Evolutionary conservation across 2,329 filamentous ascomycete genomes (phyloP).

Genomic region (Fusarium humuli): DNA sequence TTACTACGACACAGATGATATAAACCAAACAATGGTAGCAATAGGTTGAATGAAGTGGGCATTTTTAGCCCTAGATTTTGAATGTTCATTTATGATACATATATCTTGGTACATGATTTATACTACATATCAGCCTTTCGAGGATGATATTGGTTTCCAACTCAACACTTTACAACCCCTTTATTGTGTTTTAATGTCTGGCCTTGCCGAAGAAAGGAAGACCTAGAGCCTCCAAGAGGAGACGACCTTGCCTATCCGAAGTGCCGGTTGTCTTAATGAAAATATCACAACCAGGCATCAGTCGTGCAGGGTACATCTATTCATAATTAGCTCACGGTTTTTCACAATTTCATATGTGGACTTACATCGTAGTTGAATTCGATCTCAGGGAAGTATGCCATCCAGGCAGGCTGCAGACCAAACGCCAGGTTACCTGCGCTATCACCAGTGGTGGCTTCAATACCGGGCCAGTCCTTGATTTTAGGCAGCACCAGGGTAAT

Average conservation of each 20-base stretch:
- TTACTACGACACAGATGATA: constrained; percentile 3
- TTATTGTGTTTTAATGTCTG: constrained; percentile 49
- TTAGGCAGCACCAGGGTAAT: constrained; percentile 91
- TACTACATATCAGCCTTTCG: constrained; percentile 44
- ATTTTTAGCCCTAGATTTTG: constrained; percentile 30
- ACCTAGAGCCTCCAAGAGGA: constrained; percentile 67
- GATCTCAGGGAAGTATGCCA: constrained; percentile 91
- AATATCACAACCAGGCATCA: constrained; percentile 88
- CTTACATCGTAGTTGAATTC: constrained; percentile 94
- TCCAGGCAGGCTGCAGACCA: constrained; percentile 79
- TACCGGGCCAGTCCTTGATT: constrained; percentile 94
- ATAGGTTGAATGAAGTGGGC: constrained; percentile 34
- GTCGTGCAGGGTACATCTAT: constrained; percentile 70
- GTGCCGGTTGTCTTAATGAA: constrained; percentile 86
- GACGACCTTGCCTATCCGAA: constrained; percentile 84
- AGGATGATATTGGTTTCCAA: constrained; percentile 31
- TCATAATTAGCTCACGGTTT: constrained; percentile 20
- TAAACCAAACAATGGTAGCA: constrained; percentile 11
- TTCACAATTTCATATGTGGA: constrained; percentile 38
- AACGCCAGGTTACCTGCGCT: constrained; percentile 87
- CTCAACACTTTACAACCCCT: constrained; percentile 13
- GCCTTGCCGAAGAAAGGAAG: constrained; percentile 84
- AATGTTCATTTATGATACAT: constrained; percentile 50
- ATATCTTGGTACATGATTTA: constrained; percentile 52
- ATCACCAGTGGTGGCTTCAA: constrained; percentile 76